Evolutionary conservation across 139 green algal genomes (phyloP).

Genomic region (Yamagishiella unicocca): DNA sequence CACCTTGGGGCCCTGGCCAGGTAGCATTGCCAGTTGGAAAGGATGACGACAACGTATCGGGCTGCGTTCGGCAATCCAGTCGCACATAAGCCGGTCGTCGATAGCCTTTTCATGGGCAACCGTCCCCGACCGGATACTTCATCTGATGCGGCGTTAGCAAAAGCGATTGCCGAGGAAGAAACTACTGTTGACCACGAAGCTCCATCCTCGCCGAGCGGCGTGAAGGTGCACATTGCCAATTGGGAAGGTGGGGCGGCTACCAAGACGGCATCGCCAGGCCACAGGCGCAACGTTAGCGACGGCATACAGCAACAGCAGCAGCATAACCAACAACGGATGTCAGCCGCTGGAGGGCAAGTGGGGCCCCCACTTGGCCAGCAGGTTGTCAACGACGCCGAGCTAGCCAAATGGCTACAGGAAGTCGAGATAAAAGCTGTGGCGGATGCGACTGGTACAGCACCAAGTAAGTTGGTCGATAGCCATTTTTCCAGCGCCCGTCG

Average conservation of each 20-base stretch:
- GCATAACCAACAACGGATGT: too few species aligned
- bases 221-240: background rate
- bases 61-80: slow-evolving; percentile 32
- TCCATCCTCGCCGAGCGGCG: background rate
- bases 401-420: background rate
- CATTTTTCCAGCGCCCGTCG: too few species aligned
- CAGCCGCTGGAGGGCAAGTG: too few species aligned
- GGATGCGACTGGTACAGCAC: background rate
- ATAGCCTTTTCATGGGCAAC: background rate
- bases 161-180: background rate
- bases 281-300: background rate
- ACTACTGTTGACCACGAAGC: background rate
- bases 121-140: background rate
- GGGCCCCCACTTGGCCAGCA: background rate
- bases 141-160: background rate
- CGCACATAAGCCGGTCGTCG: background rate
- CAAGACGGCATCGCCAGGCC: background rate
- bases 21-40: too few species aligned
- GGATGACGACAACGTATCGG: slow-evolving; percentile 28
- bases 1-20: too few species aligned
- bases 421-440: slow-evolving; percentile 10
- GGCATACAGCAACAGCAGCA: background rate
- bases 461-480: slow-evolving; percentile 35
- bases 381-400: background rate
- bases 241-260: background rate